phyloP scores from a whole-genome alignment of 176 grass and related monocot species.

The Cenchrus purpureus region DNA sequence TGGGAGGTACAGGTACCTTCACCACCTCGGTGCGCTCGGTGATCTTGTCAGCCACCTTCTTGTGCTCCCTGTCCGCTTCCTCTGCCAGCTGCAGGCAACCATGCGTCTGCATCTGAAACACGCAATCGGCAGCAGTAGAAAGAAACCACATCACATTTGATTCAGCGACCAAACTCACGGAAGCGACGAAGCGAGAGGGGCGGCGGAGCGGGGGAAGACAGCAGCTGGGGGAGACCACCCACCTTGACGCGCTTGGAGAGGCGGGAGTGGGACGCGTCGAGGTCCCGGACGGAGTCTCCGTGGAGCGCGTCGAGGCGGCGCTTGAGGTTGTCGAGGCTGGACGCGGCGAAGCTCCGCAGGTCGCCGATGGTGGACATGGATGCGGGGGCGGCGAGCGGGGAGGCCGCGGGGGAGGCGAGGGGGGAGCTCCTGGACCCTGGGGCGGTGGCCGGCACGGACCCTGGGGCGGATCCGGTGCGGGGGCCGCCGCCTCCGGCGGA shows the following conservation, averaged over 20 bases:
- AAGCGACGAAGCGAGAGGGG: not conserved
- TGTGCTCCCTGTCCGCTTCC: slow-evolving; percentile 55
- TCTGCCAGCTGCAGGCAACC: slow-evolving; percentile 56
- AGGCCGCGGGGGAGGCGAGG: not conserved
- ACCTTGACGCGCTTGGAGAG: slow-evolving; percentile 72
- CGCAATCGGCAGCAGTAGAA: not conserved
- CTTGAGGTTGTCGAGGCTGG: slow-evolving; percentile 54
- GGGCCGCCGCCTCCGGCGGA: too few species aligned
- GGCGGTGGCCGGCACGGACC: too few species aligned
- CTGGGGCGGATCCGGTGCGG: too few species aligned
- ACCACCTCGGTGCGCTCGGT: slow-evolving; percentile 35
- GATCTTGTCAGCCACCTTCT: slow-evolving; percentile 56
- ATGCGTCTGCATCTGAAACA: slow-evolving; percentile 59
- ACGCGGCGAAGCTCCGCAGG: slow-evolving; percentile 51
- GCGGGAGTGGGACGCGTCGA: slow-evolving; percentile 55
- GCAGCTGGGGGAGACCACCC: not conserved
- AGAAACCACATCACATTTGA: not conserved
- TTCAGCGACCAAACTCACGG: not conserved
- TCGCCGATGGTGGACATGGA: slow-evolving; percentile 39
- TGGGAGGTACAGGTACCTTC: slow-evolving; percentile 38
- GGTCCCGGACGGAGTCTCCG: slow-evolving; percentile 33
- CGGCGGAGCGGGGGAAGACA: not conserved
- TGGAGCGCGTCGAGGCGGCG: slow-evolving; percentile 57
- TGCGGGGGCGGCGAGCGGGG: not conserved
- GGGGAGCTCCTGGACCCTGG: not conserved